Evolutionary conservation across 192 early-diverging fungal genomes (phyloP).

Genomic region (Coemansia sp.): DNA sequence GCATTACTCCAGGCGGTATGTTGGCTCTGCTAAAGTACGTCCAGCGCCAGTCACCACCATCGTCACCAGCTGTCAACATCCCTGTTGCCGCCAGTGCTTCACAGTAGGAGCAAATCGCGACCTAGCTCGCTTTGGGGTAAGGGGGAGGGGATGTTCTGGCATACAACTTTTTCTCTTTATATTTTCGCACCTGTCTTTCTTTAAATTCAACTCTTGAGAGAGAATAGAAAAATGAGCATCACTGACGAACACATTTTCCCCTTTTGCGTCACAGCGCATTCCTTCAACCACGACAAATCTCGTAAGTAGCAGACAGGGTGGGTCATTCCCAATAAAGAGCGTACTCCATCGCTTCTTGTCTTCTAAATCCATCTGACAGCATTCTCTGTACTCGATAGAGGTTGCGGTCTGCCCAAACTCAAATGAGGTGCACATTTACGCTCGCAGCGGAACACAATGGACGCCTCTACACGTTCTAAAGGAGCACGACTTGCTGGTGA

Average conservation of each 20-base stretch:
- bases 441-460: conserved; percentile 64
- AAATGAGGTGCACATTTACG: conserved; percentile 90
- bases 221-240: conserved; percentile 35
- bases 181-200: not conserved
- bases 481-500: conserved; percentile 97
- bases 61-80: not conserved
- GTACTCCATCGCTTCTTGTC: not conserved
- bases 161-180: not conserved
- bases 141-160: not conserved
- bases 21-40: conserved; percentile 69
- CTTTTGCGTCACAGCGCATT: conserved; percentile 82
- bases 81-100: not conserved
- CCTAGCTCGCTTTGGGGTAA: not conserved
- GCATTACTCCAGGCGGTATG: conserved; percentile 78
- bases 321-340: not conserved
- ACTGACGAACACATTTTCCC: conserved; percentile 56
- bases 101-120: not conserved
- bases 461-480: conserved; percentile 67
- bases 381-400: conserved; percentile 60
- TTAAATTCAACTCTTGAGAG: not conserved
- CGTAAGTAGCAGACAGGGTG: conserved; percentile 59
- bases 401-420: conserved; percentile 89
- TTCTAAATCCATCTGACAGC: not conserved
- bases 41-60: conserved; percentile 20
- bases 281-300: conserved; percentile 89